Conservation (phyloP, 495 filamentous ascomycete species). For the Apiosordaria backusii region DNA sequence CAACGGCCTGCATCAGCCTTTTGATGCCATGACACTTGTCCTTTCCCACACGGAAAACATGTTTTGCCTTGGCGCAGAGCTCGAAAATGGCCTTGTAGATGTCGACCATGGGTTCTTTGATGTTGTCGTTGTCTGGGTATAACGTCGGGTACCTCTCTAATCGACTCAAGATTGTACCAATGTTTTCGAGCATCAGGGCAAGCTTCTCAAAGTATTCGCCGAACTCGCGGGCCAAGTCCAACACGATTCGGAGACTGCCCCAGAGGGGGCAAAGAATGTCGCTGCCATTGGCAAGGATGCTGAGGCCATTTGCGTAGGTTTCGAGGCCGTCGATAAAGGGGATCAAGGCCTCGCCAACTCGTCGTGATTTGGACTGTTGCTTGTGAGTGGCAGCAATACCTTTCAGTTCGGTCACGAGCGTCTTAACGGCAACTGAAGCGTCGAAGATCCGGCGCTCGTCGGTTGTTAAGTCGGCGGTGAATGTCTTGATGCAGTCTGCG, state of each 20-base stretch:
- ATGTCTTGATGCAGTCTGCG: background rate
- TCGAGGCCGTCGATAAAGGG: constrained; percentile 16
- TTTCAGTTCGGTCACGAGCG: background rate
- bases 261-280: constrained; percentile 18
- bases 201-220: constrained; percentile 21
- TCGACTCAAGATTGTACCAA: constrained; percentile 11
- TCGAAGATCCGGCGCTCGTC: background rate
- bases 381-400: background rate
- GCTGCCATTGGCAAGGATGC: constrained; percentile 17
- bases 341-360: constrained; percentile 7
- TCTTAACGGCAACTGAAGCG: background rate
- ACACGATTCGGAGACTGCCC: constrained; percentile 11
- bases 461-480: background rate
- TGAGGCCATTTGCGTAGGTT: constrained; percentile 12
- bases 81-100: constrained; percentile 17
- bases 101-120: constrained; percentile 4
- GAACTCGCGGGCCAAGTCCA: constrained; percentile 15
- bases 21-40: constrained; percentile 15
- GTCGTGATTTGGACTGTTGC: constrained; percentile 4
- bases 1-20: constrained; percentile 10
- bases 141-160: constrained; percentile 9
- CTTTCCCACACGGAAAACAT: constrained; percentile 14
- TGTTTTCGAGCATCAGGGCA: constrained; percentile 12
- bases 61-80: constrained; percentile 11
- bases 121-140: constrained; percentile 16